Conservation (phyloP, 2,329 filamentous ascomycete species). For the Tolypocladium sp. region DNA sequence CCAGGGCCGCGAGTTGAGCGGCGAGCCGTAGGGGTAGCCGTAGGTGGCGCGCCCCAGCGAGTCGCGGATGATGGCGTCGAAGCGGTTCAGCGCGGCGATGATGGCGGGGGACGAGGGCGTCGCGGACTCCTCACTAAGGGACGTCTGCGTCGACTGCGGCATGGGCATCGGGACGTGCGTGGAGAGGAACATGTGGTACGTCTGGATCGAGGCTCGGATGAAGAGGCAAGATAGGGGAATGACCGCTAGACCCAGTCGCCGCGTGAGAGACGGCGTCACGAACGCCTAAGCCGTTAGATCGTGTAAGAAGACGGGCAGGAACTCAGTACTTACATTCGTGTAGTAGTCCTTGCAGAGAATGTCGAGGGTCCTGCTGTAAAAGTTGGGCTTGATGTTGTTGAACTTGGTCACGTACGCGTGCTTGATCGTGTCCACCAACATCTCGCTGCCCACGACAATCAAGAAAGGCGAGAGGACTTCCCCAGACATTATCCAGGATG, state of each 20-base stretch:
- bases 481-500: conserved; percentile 65
- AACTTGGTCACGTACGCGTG: conserved; percentile 98
- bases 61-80: conserved; percentile 66
- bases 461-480: conserved; percentile 90
- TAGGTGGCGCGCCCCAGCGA: conserved; percentile 69
- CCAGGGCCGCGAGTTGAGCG: conserved; percentile 32
- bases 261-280: conserved; percentile 78
- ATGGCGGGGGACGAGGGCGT: conserved; percentile 62
- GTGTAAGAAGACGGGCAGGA: background rate
- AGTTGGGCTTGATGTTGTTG: conserved; percentile 87
- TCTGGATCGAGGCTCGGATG: conserved; percentile 88
- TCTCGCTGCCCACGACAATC: conserved; percentile 90
- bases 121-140: conserved; percentile 54
- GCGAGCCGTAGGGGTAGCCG: conserved; percentile 38
- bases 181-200: conserved; percentile 95
- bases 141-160: conserved; percentile 53
- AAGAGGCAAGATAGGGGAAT: conserved; percentile 92
- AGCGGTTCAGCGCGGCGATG: conserved; percentile 66
- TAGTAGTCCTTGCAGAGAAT: conserved; percentile 98
- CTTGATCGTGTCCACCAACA: conserved; percentile 94
- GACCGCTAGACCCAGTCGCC: conserved; percentile 80
- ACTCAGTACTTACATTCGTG: conserved; percentile 56
- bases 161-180: conserved; percentile 73
- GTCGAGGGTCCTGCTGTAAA: conserved; percentile 86
- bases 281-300: conserved; percentile 55